A percentile compares a stretch with the other conserved stretches of the same genome.
phyloP scores from a whole-genome alignment of 2,329 filamentous ascomycete species.

The Aspergillus sojae region DNA sequence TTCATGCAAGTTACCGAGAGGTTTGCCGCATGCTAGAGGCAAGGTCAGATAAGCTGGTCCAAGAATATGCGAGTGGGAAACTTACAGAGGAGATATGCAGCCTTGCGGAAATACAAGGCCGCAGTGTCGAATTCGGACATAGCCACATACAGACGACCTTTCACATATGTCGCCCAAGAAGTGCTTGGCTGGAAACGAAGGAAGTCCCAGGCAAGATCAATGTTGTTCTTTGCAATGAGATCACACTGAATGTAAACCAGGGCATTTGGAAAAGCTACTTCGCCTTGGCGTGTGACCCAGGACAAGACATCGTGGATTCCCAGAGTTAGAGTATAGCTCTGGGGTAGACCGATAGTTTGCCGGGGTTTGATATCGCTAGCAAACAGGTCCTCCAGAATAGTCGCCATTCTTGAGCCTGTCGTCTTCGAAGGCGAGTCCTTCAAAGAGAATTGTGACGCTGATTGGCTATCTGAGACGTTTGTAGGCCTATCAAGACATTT shows the following conservation, averaged over 20 bases:
- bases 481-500: slow-evolving; percentile 31
- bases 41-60: slow-evolving; percentile 22
- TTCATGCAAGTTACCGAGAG: slow-evolving; percentile 47
- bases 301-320: slow-evolving; percentile 48
- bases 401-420: slow-evolving; percentile 32
- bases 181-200: slow-evolving; percentile 64
- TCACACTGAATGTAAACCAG: slow-evolving; percentile 70
- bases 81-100: slow-evolving; percentile 80
- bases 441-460: slow-evolving; percentile 27
- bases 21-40: slow-evolving; percentile 44
- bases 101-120: slow-evolving; percentile 75
- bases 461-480: slow-evolving; percentile 25
- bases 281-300: slow-evolving; percentile 55
- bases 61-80: slow-evolving; percentile 23
- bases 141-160: slow-evolving; percentile 75
- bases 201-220: slow-evolving; percentile 67
- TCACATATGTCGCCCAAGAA: slow-evolving; percentile 73
- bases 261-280: slow-evolving; percentile 58
- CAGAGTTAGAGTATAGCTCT: slow-evolving; percentile 47
- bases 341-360: slow-evolving; percentile 40
- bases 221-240: slow-evolving; percentile 68
- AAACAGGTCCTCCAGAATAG: slow-evolving; percentile 49
- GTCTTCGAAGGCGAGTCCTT: slow-evolving; percentile 25
- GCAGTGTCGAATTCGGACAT: slow-evolving; percentile 74
- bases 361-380: slow-evolving; percentile 47